These are phyloP conservation scores for Trichoderma simmonsii DNA, from an alignment of 2,329 filamentous ascomycete species.

Conservation along the genomic window DNA sequence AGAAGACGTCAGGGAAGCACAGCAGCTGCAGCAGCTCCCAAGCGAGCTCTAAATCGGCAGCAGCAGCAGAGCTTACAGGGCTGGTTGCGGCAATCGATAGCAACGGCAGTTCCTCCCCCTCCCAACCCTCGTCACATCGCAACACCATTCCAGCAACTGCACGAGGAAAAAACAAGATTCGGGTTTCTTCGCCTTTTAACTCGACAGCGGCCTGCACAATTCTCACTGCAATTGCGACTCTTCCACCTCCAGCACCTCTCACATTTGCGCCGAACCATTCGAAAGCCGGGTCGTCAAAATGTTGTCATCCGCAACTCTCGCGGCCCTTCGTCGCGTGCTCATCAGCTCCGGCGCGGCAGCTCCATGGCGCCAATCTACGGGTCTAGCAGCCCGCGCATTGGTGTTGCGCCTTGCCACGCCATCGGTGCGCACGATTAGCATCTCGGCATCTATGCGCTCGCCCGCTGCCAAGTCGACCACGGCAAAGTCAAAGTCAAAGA, in stretches of 20 bases:
- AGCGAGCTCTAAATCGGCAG: neutral
- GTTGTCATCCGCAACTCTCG: conserved; percentile 42
- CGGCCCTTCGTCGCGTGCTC: conserved; percentile 36
- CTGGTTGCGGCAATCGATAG: conserved; percentile 13
- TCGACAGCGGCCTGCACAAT: neutral
- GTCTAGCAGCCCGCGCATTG: conserved; percentile 23
- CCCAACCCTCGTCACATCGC: conserved; percentile 20
- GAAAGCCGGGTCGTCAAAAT: conserved; percentile 29
- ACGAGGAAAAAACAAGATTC: neutral
- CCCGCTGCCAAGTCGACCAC: conserved; percentile 27
- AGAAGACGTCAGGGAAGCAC: neutral
- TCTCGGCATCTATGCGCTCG: conserved; percentile 29
- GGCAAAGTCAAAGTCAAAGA: conserved; percentile 21
- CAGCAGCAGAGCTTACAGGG: neutral
- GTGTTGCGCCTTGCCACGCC: conserved; percentile 21
- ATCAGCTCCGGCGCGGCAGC: conserved; percentile 12
- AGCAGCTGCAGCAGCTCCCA: neutral
- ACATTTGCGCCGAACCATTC: neutral
- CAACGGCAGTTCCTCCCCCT: neutral
- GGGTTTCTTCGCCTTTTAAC: neutral
- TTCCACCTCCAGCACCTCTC: neutral
- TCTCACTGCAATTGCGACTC: neutral
- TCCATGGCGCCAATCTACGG: conserved; percentile 23
- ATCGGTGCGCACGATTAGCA: conserved; percentile 31
- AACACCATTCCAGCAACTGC: conserved; percentile 15